Percentiles rank a stretch among this genome's conserved stretches.
These are phyloP conservation scores for Euphorbia pulcherrima DNA, from an alignment of 345 rosid species.

Conservation along the genomic window DNA sequence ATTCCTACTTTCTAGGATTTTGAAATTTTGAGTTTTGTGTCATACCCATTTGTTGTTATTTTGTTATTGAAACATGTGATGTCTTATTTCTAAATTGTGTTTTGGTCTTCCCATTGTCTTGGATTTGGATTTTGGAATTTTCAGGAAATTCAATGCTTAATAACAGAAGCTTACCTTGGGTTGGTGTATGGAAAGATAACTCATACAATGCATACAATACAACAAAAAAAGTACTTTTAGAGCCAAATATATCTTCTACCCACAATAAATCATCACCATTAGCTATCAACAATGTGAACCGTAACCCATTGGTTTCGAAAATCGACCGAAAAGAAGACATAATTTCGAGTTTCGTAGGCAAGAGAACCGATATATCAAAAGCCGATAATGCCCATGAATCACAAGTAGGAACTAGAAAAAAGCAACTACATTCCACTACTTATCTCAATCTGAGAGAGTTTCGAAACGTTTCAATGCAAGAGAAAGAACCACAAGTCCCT, in stretches of 20 bases:
- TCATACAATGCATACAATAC: slow-evolving; percentile 13
- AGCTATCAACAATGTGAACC: slow-evolving; percentile 31
- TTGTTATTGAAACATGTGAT: not conserved
- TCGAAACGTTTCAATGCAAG: slow-evolving; percentile 40
- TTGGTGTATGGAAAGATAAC: slow-evolving; percentile 19
- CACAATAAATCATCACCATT: slow-evolving; percentile 34
- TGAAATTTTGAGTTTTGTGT: too few relatives aligned
- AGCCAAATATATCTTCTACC: slow-evolving; percentile 30
- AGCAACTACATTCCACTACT: slow-evolving; percentile 28
- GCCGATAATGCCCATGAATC: slow-evolving; percentile 27
- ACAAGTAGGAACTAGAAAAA: slow-evolving; percentile 17
- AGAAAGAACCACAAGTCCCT: slow-evolving; percentile 37
- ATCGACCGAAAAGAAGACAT: slow-evolving; percentile 44
- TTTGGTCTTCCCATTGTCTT: too few relatives aligned
- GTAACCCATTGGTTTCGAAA: slow-evolving; percentile 34
- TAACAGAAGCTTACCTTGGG: slow-evolving; percentile 14
- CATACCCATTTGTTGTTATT: not conserved
- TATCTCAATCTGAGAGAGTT: slow-evolving; percentile 66
- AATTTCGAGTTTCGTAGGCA: slow-evolving; percentile 40
- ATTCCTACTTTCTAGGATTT: not conserved
- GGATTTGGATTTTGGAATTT: not conserved
- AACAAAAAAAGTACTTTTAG: slow-evolving; percentile 34
- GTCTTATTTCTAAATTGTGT: too few relatives aligned
- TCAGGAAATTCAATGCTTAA: slow-evolving; percentile 31
- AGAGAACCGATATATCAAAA: slow-evolving; percentile 45